These are phyloP conservation scores for Lipomyces anomalus DNA, from an alignment of 805 yeast species.

Conservation along the genomic window DNA sequence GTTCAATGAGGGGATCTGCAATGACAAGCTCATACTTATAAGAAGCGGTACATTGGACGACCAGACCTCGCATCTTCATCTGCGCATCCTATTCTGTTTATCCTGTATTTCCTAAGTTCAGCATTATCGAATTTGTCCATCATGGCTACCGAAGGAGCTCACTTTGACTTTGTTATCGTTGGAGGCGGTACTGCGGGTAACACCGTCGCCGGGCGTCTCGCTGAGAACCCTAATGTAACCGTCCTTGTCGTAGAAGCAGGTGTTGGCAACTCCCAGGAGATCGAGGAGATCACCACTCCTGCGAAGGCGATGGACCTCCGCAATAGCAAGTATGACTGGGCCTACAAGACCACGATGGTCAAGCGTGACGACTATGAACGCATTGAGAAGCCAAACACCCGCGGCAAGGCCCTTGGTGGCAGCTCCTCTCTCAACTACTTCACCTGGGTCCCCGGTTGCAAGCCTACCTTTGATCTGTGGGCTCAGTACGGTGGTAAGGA, in stretches of 20 bases:
- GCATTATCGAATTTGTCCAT: no score
- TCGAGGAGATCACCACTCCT: slow-evolving; percentile 28
- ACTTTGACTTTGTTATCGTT: slow-evolving; percentile 28
- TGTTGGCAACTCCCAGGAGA: slow-evolving; percentile 27
- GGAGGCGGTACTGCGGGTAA: slow-evolving; percentile 35
- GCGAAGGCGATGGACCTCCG: slow-evolving; percentile 31
- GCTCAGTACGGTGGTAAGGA: slow-evolving; percentile 31
- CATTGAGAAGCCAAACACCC: slow-evolving; percentile 32
- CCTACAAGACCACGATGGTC: slow-evolving; percentile 31
- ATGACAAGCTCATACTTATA: no score
- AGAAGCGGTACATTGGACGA: no score
- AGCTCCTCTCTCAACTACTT: slow-evolving; percentile 34
- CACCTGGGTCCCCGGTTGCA: slow-evolving; percentile 32
- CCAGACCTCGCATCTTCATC: no score
- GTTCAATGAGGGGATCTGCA: no score
- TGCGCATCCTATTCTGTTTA: no score
- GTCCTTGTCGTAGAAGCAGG: slow-evolving; percentile 34
- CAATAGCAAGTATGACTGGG: slow-evolving; percentile 32
- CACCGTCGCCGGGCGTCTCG: slow-evolving; percentile 33
- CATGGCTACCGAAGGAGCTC: no score
- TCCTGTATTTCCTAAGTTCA: no score
- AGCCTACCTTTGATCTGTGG: slow-evolving; percentile 32
- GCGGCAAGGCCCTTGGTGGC: slow-evolving; percentile 35
- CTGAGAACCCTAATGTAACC: slow-evolving; percentile 31
- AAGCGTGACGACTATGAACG: slow-evolving; percentile 32